Percentiles rank a stretch among this genome's conserved stretches.
Evolutionary conservation across 169 alveolate species (phyloP).

Genomic region (Eimeria falciformis): DNA sequence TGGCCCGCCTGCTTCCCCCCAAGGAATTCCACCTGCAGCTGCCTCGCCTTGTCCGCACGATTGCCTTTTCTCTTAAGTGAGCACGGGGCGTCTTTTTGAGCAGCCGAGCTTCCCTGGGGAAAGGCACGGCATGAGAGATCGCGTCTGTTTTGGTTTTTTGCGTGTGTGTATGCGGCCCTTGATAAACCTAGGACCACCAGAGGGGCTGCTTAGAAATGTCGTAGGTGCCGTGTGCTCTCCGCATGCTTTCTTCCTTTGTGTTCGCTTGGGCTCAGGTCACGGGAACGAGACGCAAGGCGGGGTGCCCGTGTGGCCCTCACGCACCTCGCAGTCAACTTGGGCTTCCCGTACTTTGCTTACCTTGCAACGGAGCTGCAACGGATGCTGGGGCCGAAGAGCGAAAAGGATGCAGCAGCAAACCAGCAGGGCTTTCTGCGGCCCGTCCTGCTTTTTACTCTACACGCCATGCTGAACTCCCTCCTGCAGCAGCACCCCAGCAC

Average conservation of each 20-base stretch:
- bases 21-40: slow-evolving; percentile 68
- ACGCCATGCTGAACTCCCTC: slow-evolving; percentile 68
- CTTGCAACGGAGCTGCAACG: slow-evolving; percentile 59
- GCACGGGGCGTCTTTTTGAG: too few species aligned
- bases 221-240: too few species aligned
- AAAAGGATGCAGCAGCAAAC: slow-evolving; percentile 46
- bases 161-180: too few species aligned
- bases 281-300: slow-evolving; percentile 73
- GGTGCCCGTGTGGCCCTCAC: slow-evolving; percentile 75
- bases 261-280: slow-evolving; percentile 40
- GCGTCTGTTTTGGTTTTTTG: too few species aligned
- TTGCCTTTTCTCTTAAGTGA: slow-evolving; percentile 66
- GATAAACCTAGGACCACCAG: too few species aligned
- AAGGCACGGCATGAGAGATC: too few species aligned
- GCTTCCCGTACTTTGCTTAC: slow-evolving; percentile 64
- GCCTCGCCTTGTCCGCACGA: slow-evolving; percentile 71
- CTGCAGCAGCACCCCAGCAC: neutral
- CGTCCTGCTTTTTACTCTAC: slow-evolving; percentile 68
- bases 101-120: too few species aligned
- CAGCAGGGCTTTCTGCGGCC: slow-evolving; percentile 67
- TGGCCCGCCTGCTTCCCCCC: slow-evolving; percentile 72
- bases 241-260: too few species aligned
- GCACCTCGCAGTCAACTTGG: slow-evolving; percentile 57
- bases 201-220: too few species aligned
- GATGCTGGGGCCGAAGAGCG: slow-evolving; percentile 43